Evolutionary conservation across 257 asterid species (phyloP).

Genomic region (Solanum phureja): DNA sequence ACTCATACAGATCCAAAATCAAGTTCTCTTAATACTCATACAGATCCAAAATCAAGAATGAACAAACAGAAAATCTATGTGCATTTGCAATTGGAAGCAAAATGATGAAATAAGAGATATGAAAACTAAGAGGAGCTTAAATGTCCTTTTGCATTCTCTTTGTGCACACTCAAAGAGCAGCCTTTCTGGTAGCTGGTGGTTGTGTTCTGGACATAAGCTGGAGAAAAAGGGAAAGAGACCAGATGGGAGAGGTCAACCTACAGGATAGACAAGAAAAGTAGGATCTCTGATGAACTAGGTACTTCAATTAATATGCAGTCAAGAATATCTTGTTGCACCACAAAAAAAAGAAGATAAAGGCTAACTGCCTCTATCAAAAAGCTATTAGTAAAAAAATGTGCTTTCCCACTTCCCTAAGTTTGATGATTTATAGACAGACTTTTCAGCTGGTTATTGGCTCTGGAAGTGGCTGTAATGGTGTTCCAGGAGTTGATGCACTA

Average conservation of each 20-base stretch:
- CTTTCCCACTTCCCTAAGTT: no score
- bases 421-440: background rate
- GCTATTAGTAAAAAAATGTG: no score
- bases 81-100: background rate
- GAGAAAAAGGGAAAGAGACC: no score
- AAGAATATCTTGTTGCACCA: no score
- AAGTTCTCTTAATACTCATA: background rate
- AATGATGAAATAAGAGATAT: background rate
- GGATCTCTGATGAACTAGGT: no score
- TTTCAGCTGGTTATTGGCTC: background rate
- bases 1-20: background rate
- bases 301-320: no score
- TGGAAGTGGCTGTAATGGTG: background rate
- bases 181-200: background rate
- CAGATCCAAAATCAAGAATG: background rate
- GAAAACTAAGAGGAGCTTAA: background rate
- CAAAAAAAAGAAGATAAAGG: background rate
- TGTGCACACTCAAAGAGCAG: background rate
- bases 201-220: no score
- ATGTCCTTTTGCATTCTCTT: background rate
- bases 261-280: no score
- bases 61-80: background rate
- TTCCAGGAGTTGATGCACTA: background rate
- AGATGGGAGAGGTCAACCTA: no score
- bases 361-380: background rate